These are phyloP conservation scores for Turritis glabra DNA, from an alignment of 345 rosid genomes.

Conservation along the genomic window DNA sequence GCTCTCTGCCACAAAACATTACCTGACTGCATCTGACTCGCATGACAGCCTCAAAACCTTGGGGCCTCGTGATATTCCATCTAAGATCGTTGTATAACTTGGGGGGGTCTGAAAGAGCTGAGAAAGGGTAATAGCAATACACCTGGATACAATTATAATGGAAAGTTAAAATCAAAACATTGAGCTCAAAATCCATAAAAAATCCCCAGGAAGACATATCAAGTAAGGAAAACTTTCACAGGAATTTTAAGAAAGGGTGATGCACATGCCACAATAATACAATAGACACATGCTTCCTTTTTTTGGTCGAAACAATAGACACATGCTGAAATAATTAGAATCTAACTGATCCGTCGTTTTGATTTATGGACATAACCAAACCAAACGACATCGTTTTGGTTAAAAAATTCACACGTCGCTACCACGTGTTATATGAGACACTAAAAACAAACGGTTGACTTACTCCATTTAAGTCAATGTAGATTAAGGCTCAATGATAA, in stretches of 20 bases:
- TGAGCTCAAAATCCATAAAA: neutral
- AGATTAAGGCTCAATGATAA: too few relatives aligned
- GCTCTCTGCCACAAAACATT: slow-evolving; percentile 27
- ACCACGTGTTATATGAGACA: too few relatives aligned
- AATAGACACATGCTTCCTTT: slow-evolving; percentile 1
- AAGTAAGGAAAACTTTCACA: slow-evolving; percentile 3
- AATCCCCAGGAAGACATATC: neutral
- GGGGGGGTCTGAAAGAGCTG: slow-evolving; percentile 85
- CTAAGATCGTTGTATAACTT: slow-evolving; percentile 97
- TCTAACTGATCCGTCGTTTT: too few relatives aligned
- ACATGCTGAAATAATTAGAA: too few relatives aligned
- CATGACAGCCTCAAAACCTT: slow-evolving; percentile 99
- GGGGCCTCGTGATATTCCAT: slow-evolving; percentile 98
- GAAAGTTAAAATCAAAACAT: slow-evolving; percentile 20
- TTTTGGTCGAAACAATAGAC: neutral
- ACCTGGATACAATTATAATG: slow-evolving; percentile 56
- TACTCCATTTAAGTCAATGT: too few relatives aligned
- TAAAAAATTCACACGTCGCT: too few relatives aligned
- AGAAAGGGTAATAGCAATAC: slow-evolving; percentile 88
- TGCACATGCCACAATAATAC: neutral
- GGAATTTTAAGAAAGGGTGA: neutral
- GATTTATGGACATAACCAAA: too few relatives aligned
- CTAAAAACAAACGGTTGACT: too few relatives aligned
- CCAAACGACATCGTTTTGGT: too few relatives aligned
- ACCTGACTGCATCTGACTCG: slow-evolving; percentile 98